Conservation (phyloP, 495 filamentous ascomycete species). For the Xylaria telfairii region DNA sequence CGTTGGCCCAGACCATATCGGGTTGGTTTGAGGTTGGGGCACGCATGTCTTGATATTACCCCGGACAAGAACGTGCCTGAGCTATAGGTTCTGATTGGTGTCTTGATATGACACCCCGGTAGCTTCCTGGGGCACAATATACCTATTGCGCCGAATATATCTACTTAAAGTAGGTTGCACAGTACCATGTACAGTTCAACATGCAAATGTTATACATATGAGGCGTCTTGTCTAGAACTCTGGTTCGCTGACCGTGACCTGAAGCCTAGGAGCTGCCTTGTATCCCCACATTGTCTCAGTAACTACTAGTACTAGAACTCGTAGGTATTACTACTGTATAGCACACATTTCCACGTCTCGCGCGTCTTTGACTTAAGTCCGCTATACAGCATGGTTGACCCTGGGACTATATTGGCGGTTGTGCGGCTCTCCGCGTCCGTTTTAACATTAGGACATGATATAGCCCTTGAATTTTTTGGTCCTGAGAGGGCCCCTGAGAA, state of each 20-base stretch:
- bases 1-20: slow-evolving; percentile 28
- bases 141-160: neutral
- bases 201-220: neutral
- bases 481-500: slow-evolving; percentile 29
- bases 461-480: slow-evolving; percentile 31
- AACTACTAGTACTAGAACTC: slow-evolving; percentile 23
- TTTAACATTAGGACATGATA: slow-evolving; percentile 29
- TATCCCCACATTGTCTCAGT: slow-evolving; percentile 18
- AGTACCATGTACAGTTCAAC: neutral
- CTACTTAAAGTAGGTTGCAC: neutral
- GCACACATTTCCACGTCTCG: neutral
- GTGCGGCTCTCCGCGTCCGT: slow-evolving; percentile 32
- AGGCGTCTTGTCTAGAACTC: slow-evolving; percentile 3
- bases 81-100: slow-evolving; percentile 15
- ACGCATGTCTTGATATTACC: neutral
- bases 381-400: slow-evolving; percentile 31
- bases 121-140: neutral
- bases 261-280: neutral
- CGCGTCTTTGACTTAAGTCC: neutral
- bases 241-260: slow-evolving; percentile 7
- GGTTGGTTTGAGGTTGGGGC: slow-evolving; percentile 27
- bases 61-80: slow-evolving; percentile 12
- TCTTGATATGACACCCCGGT: neutral
- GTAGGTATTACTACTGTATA: neutral
- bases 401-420: slow-evolving; percentile 32